Evolutionary conservation across 306 rosid genomes (phyloP).

Genomic region (Glycine soja): DNA sequence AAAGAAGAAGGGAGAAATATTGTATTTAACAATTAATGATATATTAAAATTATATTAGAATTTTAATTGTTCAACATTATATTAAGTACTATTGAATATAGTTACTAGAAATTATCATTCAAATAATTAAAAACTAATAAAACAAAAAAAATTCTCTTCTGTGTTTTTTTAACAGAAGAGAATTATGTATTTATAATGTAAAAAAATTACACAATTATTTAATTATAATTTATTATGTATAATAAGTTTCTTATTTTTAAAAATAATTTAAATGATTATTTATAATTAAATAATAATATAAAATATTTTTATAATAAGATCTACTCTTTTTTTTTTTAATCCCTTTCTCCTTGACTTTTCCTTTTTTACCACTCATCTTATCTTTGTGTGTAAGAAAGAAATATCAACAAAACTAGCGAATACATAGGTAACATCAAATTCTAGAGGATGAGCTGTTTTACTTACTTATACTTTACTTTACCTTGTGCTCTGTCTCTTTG

Average conservation of each 20-base stretch:
- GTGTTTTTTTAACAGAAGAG: too few relatives aligned
- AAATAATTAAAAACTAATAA: background rate
- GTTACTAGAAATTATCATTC: background rate
- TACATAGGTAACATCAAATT: conserved; percentile 1
- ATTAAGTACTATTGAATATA: background rate
- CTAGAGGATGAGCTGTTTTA: background rate
- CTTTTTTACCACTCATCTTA: background rate
- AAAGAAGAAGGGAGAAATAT: too few relatives aligned
- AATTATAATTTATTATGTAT: too few relatives aligned
- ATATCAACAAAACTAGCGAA: background rate
- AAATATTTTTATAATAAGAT: too few relatives aligned
- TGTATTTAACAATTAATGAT: background rate
- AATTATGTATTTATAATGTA: too few relatives aligned
- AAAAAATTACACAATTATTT: too few relatives aligned
- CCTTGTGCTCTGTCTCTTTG: conserved; percentile 7
- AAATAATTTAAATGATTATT: too few relatives aligned
- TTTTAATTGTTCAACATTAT: background rate
- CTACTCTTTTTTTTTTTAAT: background rate
- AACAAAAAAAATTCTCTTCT: too few relatives aligned
- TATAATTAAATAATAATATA: too few relatives aligned
- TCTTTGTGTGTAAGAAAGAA: conserved; percentile 20
- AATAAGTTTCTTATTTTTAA: too few relatives aligned
- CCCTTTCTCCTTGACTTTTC: background rate
- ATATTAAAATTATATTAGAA: background rate
- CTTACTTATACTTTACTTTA: background rate